Base-by-base conservation (phyloP, 352 stramenopile species). In the Phytopythium kandeliae region DNA sequence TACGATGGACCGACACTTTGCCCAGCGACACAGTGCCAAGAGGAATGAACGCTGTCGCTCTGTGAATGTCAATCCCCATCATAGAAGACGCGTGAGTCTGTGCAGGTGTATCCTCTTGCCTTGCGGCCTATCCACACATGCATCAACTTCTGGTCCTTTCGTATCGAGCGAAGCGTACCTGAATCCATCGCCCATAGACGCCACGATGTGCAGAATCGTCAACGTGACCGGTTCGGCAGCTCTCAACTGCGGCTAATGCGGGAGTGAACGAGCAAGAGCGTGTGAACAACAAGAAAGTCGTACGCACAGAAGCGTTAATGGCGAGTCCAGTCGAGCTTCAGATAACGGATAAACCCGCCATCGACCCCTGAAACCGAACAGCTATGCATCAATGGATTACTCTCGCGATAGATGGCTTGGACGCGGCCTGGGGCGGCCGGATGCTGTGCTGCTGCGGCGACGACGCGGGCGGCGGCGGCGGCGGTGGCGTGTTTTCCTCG, bases 1-100 rank as follows among this genome's bases (percentile, higher is more conserved):
- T 68, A 35, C 81, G 75, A 22, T 66, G 62, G 4, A 82, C 58
- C 45, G 38, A 65, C 36, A 83, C 59, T 42, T 57, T 53, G 4
- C 63, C 50, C 38, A 67, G 55, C 10, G 69, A 79, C 9, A 48
- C 53, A 26, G 70, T 57, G 13, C 63, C 72, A 11, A 83, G 48
- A 5, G 71, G 69, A 2, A 83, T 43, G 37, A 71, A 56, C 12
- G 69, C 74, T 19, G 69, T 70, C 12, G 71, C 53, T 34, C 57
- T 64, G 30, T 45, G 25, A 26, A 45, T 30, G 24, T 0, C 21
- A 19, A 30, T 8, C 6, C 16, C 12, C 21, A 45, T 28, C n/a
- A 45, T 7, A 19, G 10, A 16, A 21, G 43, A 9, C 3, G 30
- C 17, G 16, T 21, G 12, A 42, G 30, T 8, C 15, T 28, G 10